Base-by-base conservation (phyloP, 345 rosid species). In the Microcos paniculata region DNA sequence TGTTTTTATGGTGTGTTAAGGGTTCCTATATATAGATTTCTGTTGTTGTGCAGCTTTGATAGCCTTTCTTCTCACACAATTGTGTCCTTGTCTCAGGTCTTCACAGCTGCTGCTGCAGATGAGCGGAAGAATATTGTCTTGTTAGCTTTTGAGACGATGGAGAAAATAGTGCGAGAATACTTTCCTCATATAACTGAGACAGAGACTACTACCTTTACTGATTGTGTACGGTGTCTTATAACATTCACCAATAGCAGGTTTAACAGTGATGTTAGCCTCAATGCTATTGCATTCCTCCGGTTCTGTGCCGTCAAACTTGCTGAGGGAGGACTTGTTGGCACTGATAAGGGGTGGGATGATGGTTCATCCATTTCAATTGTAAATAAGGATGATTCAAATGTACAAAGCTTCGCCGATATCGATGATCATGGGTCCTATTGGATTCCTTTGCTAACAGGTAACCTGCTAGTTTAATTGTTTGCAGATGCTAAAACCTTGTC, bases 391-490 rank as follows among this genome's bases (percentile, higher is more conserved):
- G 83, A 72, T 23, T 76, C 82, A 9, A 83, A 85, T 80, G 69
- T 75, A 66, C 85, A 82, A 70, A 74, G 71, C 69, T 77, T 76
- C 43, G 70, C 75, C 53, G 85, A 89, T 49, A 82, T 88, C 57
- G 99, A 94, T 83, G 98, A 96, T 77, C 88, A 87, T 83, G 88
- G 85, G 46, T 92, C 97, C 2, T 96, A 82, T 78, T 96, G 99
- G 99, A 78, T 92, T 83, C 99, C 98, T 78, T 78, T 96, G 85
- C 95, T 96, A 66, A 77, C 94, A 84, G 99, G 99, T 93, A 88
- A 81, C 71, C 72, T 70, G 48, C 72, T 45, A 42, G 35, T 45
- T 48, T 73, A 73, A 40, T 59, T 59, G 38, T 68, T 67, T 38
- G 57, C 46, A 46, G 70, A 69, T 43, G 18, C 55, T 73, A 21